Evolutionary conservation across 2,329 filamentous ascomycete genomes (phyloP), one percentile per base, ranked within the genome.

Genomic region (Tricladium varicosporioides): DNA sequence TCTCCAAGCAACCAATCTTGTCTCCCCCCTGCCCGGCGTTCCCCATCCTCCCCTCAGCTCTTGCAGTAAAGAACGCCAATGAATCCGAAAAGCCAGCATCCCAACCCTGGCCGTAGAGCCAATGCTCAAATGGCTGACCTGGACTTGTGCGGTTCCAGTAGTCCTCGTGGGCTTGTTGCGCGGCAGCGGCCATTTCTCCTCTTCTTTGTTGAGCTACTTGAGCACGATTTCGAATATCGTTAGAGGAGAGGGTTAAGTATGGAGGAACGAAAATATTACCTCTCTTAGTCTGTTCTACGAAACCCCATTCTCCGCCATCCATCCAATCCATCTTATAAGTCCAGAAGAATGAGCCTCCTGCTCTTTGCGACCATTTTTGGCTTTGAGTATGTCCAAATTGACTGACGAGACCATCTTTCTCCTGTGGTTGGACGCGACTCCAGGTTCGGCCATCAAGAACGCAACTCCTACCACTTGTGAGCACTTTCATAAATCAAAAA

Each of bases 291-390:
- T 82, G 80, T 40, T 78, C 74, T 16, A 75, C 74, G 69, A 85
- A 84, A 0, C 81, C 81, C 82, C 82, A 85, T 67, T 82, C 81
- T 11, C 81, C 81, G 11, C 81, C 82, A n/a, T 77, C 76, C 76
- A 82, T 81, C 80, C 81, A 84, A 60, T 66, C 67, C 80, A 84
- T 84, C 54, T 81, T 81, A 65, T 75, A 80, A 0, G 82, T 84
- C 82, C 82, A 84, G 71, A 85, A 85, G 64, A 78, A 83, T 32
- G 73, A 74, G 1, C 82, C 82, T 2, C 77, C 78, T 13, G 78
- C 69, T 46, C 73, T 74, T n/a, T 75, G 64, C 55, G 80, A 76
- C 68, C 78, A 85, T 45, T 73, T 73, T 10, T 72, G 64, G 22
- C 73, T 76, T 63, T 85, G 76, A 1, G 73, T 74, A 46, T 73